A percentile compares a stretch with the other conserved stretches of the same genome.
Evolutionary conservation across 1,284 basidiomycete genomes (phyloP).

Genomic region (Malassezia restricta): DNA sequence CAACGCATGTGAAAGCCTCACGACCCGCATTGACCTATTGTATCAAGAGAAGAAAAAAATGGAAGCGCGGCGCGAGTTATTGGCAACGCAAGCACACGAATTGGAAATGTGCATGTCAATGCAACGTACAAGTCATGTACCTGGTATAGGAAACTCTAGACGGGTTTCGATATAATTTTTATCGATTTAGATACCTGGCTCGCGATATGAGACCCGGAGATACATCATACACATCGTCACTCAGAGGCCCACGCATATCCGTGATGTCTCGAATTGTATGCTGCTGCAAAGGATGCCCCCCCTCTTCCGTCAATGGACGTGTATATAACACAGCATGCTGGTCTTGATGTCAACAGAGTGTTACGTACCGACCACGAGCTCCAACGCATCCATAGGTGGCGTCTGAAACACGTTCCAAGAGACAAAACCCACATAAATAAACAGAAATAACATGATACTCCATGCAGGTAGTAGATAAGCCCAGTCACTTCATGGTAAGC

Average conservation of each 20-base stretch:
- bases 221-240: constrained; percentile 17
- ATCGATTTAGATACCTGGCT: constrained; percentile 4
- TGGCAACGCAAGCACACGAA: not conserved
- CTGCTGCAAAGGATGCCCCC: not conserved
- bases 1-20: not conserved
- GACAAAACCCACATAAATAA: constrained; percentile 14
- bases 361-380: constrained; percentile 15
- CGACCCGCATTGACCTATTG: not conserved
- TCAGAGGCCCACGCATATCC: constrained; percentile 5
- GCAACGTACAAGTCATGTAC: too few species aligned
- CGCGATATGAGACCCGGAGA: constrained; percentile 15
- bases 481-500: constrained; percentile 18
- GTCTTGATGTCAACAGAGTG: not conserved
- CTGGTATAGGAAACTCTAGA: too few species aligned
- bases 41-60: not conserved
- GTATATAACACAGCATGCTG: not conserved
- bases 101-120: too few species aligned
- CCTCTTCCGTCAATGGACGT: not conserved
- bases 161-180: not conserved
- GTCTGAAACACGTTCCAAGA: constrained; percentile 15
- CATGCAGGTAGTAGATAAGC: constrained; percentile 20
- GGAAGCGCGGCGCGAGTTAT: not conserved
- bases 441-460: constrained; percentile 16
- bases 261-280: not conserved
- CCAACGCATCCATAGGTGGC: constrained; percentile 13